These are phyloP conservation scores for Aspergillus jensenii DNA, from an alignment of 2,329 filamentous ascomycete genomes.

Conservation along the genomic window DNA sequence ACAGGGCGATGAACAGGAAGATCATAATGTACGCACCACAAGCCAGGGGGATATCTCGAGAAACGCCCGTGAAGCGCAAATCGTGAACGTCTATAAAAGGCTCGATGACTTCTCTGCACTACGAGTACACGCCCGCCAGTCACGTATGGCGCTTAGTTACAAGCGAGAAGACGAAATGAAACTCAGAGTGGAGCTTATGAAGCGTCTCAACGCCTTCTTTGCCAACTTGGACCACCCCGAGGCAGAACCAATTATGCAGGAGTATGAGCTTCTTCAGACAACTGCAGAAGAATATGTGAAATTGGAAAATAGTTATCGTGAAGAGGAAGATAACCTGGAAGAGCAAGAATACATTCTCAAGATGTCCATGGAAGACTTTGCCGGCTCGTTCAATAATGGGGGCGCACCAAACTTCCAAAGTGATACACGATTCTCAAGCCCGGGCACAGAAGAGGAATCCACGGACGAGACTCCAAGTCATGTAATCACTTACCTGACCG, in stretches of 20 bases:
- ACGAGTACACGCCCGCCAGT: constrained; percentile 20
- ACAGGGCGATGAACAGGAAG: neutral
- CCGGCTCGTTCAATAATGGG: neutral
- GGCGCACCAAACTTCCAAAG: neutral
- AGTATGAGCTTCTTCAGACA: constrained; percentile 21
- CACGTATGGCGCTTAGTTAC: constrained; percentile 23
- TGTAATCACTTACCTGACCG: constrained; percentile 20
- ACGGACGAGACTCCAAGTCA: constrained; percentile 10
- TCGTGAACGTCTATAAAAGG: constrained; percentile 6
- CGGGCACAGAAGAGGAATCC: neutral
- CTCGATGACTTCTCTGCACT: constrained; percentile 18
- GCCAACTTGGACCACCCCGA: constrained; percentile 8
- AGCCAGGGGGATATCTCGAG: neutral
- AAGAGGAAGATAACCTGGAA: constrained; percentile 27
- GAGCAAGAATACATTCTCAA: constrained; percentile 26
- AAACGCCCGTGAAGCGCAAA: neutral
- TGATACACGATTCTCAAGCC: neutral
- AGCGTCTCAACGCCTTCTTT: constrained; percentile 21
- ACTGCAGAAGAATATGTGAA: constrained; percentile 23
- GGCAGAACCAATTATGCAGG: constrained; percentile 4
- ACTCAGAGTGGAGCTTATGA: constrained; percentile 21
- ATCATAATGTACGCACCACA: neutral
- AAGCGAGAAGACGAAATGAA: constrained; percentile 26
- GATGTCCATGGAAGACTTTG: constrained; percentile 19
- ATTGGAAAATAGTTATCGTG: constrained; percentile 25